Percentiles rank a stretch among this genome's conserved stretches.
Conservation (phyloP, 208 protist genomes). For the Angomonas desouzai region DNA sequence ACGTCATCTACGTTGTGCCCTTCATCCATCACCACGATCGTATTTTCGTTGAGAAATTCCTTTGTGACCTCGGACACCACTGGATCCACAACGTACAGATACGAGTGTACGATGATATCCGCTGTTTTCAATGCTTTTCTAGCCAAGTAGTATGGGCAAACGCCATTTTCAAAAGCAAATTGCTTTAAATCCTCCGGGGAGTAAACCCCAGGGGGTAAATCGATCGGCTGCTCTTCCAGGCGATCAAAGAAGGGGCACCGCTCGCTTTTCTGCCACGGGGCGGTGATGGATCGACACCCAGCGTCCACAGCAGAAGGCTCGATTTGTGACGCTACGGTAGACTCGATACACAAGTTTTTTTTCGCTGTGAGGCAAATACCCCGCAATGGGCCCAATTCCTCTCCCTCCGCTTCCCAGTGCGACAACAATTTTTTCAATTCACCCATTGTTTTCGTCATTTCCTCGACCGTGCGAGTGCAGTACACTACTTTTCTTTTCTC, state of each 20-base stretch:
- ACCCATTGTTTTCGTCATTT: slow-evolving; percentile 98
- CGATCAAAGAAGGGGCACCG: slow-evolving; percentile 83
- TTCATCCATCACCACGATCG: slow-evolving; percentile 99
- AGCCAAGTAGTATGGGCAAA: slow-evolving; percentile 96
- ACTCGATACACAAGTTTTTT: slow-evolving; percentile 97
- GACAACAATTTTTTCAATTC: slow-evolving; percentile 90
- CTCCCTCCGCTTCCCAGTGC: slow-evolving; percentile 63
- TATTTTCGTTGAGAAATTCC: slow-evolving; percentile 90
- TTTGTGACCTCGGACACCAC: slow-evolving; percentile 95
- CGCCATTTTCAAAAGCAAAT: slow-evolving; percentile 83
- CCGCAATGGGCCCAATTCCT: slow-evolving; percentile 47
- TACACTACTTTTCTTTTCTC: slow-evolving; percentile 97
- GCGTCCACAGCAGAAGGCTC: slow-evolving; percentile 92
- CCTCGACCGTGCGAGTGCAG: slow-evolving; percentile 98
- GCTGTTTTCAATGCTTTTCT: slow-evolving; percentile 85
- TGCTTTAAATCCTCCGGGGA: slow-evolving; percentile 94
- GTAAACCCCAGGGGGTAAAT: slow-evolving; percentile 94
- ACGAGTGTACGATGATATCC: slow-evolving; percentile 98
- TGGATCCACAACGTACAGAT: slow-evolving; percentile 98
- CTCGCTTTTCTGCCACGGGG: slow-evolving; percentile 83
- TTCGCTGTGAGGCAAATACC: slow-evolving; percentile 87
- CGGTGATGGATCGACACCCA: slow-evolving; percentile 92
- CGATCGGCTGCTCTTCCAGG: slow-evolving; percentile 43
- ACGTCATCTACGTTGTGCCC: slow-evolving; percentile 99
- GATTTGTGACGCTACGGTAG: slow-evolving; percentile 52